Evolutionary conservation across 345 rosid genomes (phyloP), one percentile per base, ranked within the genome.

Genomic region (Isatis tinctoria): DNA sequence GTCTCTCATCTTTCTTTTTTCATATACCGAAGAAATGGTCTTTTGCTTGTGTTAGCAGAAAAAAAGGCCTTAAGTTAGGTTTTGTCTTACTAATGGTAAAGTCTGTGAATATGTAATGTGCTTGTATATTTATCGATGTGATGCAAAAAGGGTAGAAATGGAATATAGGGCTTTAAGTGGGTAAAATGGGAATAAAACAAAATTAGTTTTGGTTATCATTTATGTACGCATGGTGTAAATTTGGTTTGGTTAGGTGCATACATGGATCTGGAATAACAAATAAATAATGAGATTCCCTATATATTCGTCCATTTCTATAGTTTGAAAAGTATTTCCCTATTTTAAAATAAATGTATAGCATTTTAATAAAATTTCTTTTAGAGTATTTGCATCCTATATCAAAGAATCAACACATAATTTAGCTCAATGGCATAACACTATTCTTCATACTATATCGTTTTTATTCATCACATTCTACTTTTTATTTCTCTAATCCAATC

Each of bases 161-260:
- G 80, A 40, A 77, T 64, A 71, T 77, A 27, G 51, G 63, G 67
- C 10, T 54, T 60, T 52, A 59, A 37, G 62, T n/a, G 48, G 74
- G 16, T 53, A 44, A 18, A 69, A 24, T 69, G 51, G 68, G 79
- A 69, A 75, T 75, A 61, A 75, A 69, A 69, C 75, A 69, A 76
- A 61, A 41, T 8, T 76, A 69, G 64, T 57, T 69, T 62, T 75
- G n/a, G 49, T 65, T 61, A 60, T 43, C 43, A 24, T 43, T 45
- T 69, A 22, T 75, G 64, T 68, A 52, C 39, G 12, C 62, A 20
- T 74, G 52, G 6, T 75, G 69, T 76, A 69, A 43, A 76, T 76
- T 36, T 76, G 70, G 74, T 61, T 69, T 69, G 79, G 49, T 69
- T 62, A 76, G 70, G 75, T 76, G 74, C 63, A 52, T 68, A 61